phyloP scores from a whole-genome alignment of 495 filamentous ascomycete genomes.

The Lentithecium fluviatile region DNA sequence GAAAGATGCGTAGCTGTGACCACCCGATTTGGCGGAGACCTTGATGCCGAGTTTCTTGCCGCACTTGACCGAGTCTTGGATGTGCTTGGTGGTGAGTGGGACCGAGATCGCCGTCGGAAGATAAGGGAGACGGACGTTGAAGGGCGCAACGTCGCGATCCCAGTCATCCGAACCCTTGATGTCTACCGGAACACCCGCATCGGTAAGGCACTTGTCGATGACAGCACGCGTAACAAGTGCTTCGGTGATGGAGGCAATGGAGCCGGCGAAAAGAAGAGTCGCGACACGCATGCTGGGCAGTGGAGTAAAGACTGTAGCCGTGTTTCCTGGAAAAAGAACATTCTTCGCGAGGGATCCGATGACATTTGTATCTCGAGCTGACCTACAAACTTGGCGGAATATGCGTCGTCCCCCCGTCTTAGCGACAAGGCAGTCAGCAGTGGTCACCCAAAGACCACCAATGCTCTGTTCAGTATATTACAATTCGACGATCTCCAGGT shows the following conservation, averaged over 20 bases:
- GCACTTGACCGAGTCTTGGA: constrained; percentile 59
- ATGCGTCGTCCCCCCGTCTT: too few species aligned
- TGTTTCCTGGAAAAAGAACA: too few species aligned
- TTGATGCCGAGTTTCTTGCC: constrained; percentile 55
- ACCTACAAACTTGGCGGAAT: too few species aligned
- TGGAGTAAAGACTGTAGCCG: not conserved
- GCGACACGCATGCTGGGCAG: constrained; percentile 4
- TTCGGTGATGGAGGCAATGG: constrained; percentile 6
- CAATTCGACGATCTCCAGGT: too few species aligned
- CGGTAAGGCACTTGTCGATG: constrained; percentile 17
- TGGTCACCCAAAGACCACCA: too few species aligned
- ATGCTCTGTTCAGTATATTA: too few species aligned
- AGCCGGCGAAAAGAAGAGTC: not conserved
- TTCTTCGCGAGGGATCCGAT: too few species aligned
- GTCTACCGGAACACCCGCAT: constrained; percentile 11
- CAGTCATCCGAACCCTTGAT: constrained; percentile 6
- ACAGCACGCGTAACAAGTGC: constrained; percentile 10
- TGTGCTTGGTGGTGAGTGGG: constrained; percentile 57
- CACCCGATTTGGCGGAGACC: constrained; percentile 68
- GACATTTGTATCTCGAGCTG: too few species aligned
- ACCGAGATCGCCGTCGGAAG: constrained; percentile 61
- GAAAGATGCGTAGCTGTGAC: constrained; percentile 68
- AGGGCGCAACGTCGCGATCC: constrained; percentile 42
- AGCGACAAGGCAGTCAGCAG: too few species aligned
- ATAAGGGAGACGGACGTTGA: constrained; percentile 63